Evolutionary conservation across 345 rosid genomes (phyloP), one percentile per base, ranked within the genome.

Genomic region (Murraya paniculata): DNA sequence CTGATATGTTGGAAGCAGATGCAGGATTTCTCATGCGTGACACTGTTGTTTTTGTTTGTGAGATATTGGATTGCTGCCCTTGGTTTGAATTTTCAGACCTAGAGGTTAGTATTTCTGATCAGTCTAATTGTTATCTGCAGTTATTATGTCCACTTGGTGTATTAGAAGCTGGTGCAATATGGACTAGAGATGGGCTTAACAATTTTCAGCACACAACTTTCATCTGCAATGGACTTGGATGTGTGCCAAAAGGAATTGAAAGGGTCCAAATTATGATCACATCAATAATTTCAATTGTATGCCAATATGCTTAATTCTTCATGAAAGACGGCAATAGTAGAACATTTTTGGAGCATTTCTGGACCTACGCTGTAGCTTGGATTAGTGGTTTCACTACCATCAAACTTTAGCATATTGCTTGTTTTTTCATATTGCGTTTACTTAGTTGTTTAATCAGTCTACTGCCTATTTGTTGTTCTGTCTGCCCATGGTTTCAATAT

Each of bases 11-110:
- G 89, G 99, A 97, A 86, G 90, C 92, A 75, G 99, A 97, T 91
- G 98, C 94, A 68, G 99, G 99, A 87, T 97, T 94, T 88, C 98
- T 97, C 45, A 89, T 91, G 85, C 98, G 99, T 72, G 99, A 97
- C 84, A 89, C 98, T 21, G 96, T 97, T 88, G 94, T 93, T 84
- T 97, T 97, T 87, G 95, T 97, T 76, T 97, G 99, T 88, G 99
- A 97, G 83, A 94, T 97, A 85, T 82, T 92, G 79, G 98, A 94
- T 82, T 94, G 97, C 89, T 92, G 97, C 77, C 98, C 98, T 60
- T 97, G 99, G 99, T 96, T 92, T 68, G 94, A 91, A 83, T 92
- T 92, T 86, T 91, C 93, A 66, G 99, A 97, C 81, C 84, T 93
- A 70, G 98, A 95, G 98, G 97, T 90, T 80, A 87, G 95, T 88